Evolutionary conservation across 2,329 filamentous ascomycete species (phyloP).

Genomic region (Aureobasidium sp.): DNA sequence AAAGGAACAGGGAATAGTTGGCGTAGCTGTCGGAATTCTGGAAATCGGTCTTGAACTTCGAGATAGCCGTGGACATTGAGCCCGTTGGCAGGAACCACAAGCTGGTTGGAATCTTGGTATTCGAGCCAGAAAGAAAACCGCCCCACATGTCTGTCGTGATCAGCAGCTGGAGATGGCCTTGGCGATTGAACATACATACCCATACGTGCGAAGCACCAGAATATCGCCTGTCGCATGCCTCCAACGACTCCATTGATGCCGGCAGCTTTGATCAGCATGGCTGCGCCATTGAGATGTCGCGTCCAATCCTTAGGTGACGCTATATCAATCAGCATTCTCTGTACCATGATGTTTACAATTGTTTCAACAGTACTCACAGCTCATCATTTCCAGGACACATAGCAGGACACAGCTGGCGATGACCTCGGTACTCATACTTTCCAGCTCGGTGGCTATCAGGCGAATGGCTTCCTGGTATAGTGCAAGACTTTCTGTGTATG

Average conservation of each 20-base stretch:
- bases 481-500: constrained; percentile 45
- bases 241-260: constrained; percentile 46
- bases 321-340: neutral
- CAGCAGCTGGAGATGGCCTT: too few species aligned
- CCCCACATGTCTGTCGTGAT: constrained; percentile 34
- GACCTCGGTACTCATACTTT: constrained; percentile 39
- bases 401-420: constrained; percentile 44
- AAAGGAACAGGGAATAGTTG: constrained; percentile 54
- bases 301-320: constrained; percentile 45
- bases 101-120: constrained; percentile 23
- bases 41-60: constrained; percentile 8
- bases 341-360: neutral
- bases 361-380: constrained; percentile 22
- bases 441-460: constrained; percentile 36
- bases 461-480: constrained; percentile 49
- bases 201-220: constrained; percentile 55
- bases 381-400: constrained; percentile 45
- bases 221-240: constrained; percentile 48
- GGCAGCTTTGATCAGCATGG: constrained; percentile 46
- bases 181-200: constrained; percentile 37
- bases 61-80: constrained; percentile 12
- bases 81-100: constrained; percentile 13
- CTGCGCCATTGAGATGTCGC: constrained; percentile 51
- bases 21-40: constrained; percentile 48
- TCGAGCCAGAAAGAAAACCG: constrained; percentile 48